Evolutionary conservation across 768 basidiomycete species (phyloP), one percentile per base, ranked within the genome.

Genomic region (Suillus plorans): DNA sequence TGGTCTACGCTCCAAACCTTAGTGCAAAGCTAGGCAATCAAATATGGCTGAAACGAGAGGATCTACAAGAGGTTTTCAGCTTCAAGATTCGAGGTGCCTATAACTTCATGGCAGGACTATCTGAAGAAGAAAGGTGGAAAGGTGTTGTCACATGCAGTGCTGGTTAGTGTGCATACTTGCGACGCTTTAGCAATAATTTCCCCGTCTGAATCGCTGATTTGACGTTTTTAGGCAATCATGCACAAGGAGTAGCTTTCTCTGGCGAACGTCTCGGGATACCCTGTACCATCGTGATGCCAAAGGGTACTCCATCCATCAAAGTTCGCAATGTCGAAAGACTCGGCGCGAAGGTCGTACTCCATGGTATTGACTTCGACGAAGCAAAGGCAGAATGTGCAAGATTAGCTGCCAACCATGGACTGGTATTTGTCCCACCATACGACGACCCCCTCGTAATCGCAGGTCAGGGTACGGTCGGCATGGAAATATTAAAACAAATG

Each of bases 21-120:
- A 96, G 94, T 70, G 78, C 89, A 66, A 88, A 90, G 66, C 82
- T 99, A 1, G 97, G 97, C 1, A 95, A 94, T 74, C 86, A 96
- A 69, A 91, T 99, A 77, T 96, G 90, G 88, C 85, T 99, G 64
- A 99, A 99, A 79, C 87, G 97, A 31, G 97, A 99, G 77, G 97
- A 99, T 72, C 84, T 97, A 3, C 97, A 99, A 55, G 90, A 94
- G 72, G 97, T 99, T 22, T 99, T 99, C 76, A 96, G 94, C 75
- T 99, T 99, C 88, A 99, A 99, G 75, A 95, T 99, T 56, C 84
- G 97, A 5, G 97, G 97, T 28, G 97, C 97, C 39, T 99, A 97
- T 81, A 99, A 99, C 77, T 93, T 97, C 71, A 99, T 99, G 97
- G 94, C 94, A 25, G 85, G 85, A 76, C 81, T 99, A 42, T 81